Percentiles rank a stretch among this genome's conserved stretches.
Conservation (phyloP, 2,329 filamentous ascomycete genomes). For the Leptosphaerulina australis region DNA sequence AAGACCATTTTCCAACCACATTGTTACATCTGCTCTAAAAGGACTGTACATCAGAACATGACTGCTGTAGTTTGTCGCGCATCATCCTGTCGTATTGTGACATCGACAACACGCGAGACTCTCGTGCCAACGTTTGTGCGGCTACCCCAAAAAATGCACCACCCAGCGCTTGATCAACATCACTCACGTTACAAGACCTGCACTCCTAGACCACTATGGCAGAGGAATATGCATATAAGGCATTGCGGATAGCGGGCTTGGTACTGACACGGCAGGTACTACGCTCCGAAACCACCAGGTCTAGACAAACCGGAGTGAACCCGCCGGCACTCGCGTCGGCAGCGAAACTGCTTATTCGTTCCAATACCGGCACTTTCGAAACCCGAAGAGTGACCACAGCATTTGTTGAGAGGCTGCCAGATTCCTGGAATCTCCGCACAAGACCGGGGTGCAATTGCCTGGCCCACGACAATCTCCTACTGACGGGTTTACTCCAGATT, state of each 20-base stretch:
- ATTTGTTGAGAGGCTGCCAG: conserved; percentile 8
- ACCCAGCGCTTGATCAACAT: no score
- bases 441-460: background rate
- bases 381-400: conserved; percentile 10
- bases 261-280: conserved; percentile 6
- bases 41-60: conserved; percentile 1
- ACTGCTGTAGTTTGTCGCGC: no score
- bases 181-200: background rate
- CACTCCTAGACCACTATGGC: background rate
- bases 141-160: no score
- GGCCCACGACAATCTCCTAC: background rate
- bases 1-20: no score
- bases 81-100: no score
- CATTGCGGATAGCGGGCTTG: conserved; percentile 15
- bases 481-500: no score
- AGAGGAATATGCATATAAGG: conserved; percentile 7
- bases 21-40: background rate
- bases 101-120: no score
- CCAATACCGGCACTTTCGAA: conserved; percentile 10
- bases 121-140: no score
- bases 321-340: conserved; percentile 1
- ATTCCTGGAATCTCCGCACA: conserved; percentile 14
- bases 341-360: background rate
- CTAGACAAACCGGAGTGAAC: conserved; percentile 6
- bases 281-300: conserved; percentile 9